Percentiles rank a stretch among this genome's conserved stretches.
phyloP scores from a whole-genome alignment of 148 eudicot species.

The Tetragonia tetragonoides region DNA sequence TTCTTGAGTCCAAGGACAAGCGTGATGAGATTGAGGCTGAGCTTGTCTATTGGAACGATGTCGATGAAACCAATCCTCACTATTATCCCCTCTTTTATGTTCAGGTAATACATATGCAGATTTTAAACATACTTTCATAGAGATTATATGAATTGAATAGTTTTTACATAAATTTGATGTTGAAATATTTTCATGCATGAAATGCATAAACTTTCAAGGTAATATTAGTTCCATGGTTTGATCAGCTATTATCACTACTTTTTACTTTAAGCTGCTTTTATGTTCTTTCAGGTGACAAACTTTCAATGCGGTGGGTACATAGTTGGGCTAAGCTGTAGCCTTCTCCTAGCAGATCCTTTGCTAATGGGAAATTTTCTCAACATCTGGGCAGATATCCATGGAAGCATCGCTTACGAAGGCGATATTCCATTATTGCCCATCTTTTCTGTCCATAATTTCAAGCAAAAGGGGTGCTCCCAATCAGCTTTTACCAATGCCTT shows the following conservation, averaged over 20 bases:
- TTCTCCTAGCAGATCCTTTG: conserved; percentile 46
- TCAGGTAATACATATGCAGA: conserved; percentile 31
- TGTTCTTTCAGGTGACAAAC: conserved; percentile 46
- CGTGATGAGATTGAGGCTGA: conserved; percentile 32
- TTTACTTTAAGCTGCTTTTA: not conserved
- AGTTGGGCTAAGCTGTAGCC: conserved; percentile 52
- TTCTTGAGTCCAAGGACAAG: conserved; percentile 33
- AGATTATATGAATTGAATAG: not conserved
- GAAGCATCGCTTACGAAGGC: conserved; percentile 9
- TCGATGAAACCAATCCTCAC: conserved; percentile 37
- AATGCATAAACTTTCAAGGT: not conserved
- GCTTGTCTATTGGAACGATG: conserved; percentile 51
- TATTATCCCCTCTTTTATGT: conserved; percentile 44
- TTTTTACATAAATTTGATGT: not conserved
- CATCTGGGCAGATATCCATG: conserved; percentile 45
- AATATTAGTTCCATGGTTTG: not conserved
- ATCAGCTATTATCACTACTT: not conserved
- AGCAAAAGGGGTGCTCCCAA: conserved; percentile 1
- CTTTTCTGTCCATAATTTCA: conserved; percentile 33
- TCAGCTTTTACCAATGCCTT: not conserved
- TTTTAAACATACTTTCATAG: too few species aligned
- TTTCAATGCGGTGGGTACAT: conserved; percentile 54
- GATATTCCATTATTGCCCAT: conserved; percentile 24
- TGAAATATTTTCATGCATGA: too few species aligned
- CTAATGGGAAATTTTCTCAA: conserved; percentile 34